A percentile compares a stretch with the other conserved stretches of the same genome.
Evolutionary conservation across 2,329 filamentous ascomycete species (phyloP).

Genomic region (Fusarium brevicatenulatum): DNA sequence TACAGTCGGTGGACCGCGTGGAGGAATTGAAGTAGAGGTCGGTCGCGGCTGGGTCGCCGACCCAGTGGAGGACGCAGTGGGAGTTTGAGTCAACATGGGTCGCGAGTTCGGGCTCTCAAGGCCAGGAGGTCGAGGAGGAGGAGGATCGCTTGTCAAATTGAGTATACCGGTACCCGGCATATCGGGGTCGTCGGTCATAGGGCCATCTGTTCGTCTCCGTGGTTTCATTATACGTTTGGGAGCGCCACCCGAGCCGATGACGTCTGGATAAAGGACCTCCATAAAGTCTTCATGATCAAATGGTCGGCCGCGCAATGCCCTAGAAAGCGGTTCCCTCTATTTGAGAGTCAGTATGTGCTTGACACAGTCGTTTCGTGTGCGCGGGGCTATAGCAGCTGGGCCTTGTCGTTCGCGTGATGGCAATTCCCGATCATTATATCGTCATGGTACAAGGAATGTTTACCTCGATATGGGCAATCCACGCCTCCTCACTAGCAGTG

Average conservation of each 20-base stretch:
- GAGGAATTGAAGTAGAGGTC: slow-evolving; percentile 50
- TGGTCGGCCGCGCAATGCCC: slow-evolving; percentile 65
- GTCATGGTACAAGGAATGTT: slow-evolving; percentile 39
- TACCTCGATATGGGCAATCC: slow-evolving; percentile 67
- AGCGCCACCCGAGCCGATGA: slow-evolving; percentile 67
- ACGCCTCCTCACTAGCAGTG: slow-evolving; percentile 66
- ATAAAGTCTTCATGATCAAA: slow-evolving; percentile 71
- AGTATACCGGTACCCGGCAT: slow-evolving; percentile 60
- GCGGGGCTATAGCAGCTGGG: neutral
- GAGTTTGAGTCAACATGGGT: slow-evolving; percentile 46
- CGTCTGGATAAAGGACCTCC: slow-evolving; percentile 69
- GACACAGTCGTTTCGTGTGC: neutral
- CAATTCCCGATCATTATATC: neutral
- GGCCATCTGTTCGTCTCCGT: slow-evolving; percentile 59
- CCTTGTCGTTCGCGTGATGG: slow-evolving; percentile 3
- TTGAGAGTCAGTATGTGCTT: slow-evolving; percentile 29
- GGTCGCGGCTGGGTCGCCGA: slow-evolving; percentile 43
- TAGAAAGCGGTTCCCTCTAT: slow-evolving; percentile 67
- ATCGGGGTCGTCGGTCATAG: slow-evolving; percentile 58
- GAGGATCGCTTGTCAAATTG: slow-evolving; percentile 54
- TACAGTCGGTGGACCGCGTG: slow-evolving; percentile 51
- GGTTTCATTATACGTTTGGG: slow-evolving; percentile 69
- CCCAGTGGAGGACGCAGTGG: slow-evolving; percentile 38
- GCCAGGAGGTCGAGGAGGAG: slow-evolving; percentile 36
- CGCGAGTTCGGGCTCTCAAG: slow-evolving; percentile 43